phyloP scores from a whole-genome alignment of 2,329 filamentous ascomycete genomes.

The Pyrenochaeta sp. region DNA sequence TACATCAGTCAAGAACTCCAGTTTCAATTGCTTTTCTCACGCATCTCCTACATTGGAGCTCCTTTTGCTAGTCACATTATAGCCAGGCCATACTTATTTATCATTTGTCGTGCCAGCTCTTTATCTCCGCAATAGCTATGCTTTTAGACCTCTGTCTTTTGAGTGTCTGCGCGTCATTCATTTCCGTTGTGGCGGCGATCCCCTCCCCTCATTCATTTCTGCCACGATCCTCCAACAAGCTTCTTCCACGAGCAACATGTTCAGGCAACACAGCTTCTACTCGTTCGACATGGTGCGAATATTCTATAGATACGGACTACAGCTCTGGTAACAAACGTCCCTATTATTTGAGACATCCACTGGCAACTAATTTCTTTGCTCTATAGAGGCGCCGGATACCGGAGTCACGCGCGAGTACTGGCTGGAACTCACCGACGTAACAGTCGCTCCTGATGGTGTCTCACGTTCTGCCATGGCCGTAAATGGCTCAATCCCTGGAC shows the following conservation, averaged over 20 bases:
- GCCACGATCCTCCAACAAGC: constrained; percentile 1
- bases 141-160: not conserved
- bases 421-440: constrained; percentile 54
- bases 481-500: constrained; percentile 56
- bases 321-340: constrained; percentile 45
- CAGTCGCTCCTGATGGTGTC: constrained; percentile 64
- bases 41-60: not conserved
- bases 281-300: constrained; percentile 56
- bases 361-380: not conserved
- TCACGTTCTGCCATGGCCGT: constrained; percentile 45
- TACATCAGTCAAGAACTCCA: not conserved
- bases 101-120: not conserved
- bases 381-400: constrained; percentile 56
- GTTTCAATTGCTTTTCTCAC: not conserved
- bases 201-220: constrained; percentile 6
- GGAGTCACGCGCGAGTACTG: constrained; percentile 63
- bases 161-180: not conserved
- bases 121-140: not conserved
- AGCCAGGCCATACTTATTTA: not conserved
- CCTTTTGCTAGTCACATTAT: not conserved
- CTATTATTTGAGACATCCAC: not conserved
- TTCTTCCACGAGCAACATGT: constrained; percentile 30
- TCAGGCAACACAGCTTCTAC: constrained; percentile 42
- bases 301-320: constrained; percentile 62
- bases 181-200: not conserved